Percentiles rank a stretch among this genome's conserved stretches.
phyloP scores from a whole-genome alignment of 2,329 filamentous ascomycete genomes.

The Colletotrichum limetticola region DNA sequence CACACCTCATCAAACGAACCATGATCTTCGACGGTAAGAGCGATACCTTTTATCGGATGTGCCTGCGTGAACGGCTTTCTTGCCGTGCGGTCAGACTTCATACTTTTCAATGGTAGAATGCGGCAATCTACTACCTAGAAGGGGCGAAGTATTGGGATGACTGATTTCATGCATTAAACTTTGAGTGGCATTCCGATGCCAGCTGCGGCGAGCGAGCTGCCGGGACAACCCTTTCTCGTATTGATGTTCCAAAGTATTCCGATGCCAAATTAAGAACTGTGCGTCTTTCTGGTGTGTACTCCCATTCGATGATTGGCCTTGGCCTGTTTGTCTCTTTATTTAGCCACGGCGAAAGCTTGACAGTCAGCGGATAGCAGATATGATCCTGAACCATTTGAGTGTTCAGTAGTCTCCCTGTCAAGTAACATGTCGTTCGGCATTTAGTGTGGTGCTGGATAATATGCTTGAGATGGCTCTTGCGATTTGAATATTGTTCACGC shows the following conservation, averaged over 20 bases:
- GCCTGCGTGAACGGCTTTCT: background rate
- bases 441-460: background rate
- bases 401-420: background rate
- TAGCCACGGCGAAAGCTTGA: no score
- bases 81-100: conserved; percentile 3
- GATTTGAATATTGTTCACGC: background rate
- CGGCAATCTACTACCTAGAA: background rate
- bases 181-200: background rate
- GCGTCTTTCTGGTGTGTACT: background rate
- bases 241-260: background rate
- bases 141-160: background rate
- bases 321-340: no score
- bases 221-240: background rate
- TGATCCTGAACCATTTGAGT: no score
- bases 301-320: background rate
- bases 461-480: background rate
- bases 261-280: background rate
- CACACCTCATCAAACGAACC: background rate
- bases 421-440: background rate
- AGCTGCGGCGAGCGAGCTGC: background rate
- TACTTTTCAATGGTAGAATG: background rate
- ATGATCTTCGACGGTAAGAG: background rate
- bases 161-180: conserved; percentile 12
- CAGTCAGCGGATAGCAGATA: no score
- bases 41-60: conserved; percentile 10